These are phyloP conservation scores for Aurifilum marmelostoma DNA, from an alignment of 2,329 filamentous ascomycete species.

Conservation along the genomic window DNA sequence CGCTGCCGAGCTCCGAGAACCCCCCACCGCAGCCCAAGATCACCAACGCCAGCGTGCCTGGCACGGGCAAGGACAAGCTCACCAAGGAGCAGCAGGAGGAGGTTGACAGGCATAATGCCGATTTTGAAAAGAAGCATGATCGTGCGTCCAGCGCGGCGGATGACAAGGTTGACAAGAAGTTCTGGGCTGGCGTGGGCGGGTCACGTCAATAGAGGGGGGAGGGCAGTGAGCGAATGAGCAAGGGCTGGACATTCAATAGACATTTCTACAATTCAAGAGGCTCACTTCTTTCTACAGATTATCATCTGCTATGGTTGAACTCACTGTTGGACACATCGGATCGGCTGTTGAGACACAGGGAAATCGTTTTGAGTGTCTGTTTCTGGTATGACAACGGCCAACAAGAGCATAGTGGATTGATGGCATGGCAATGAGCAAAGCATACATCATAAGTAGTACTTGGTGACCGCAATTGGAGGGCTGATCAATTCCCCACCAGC, in stretches of 20 bases:
- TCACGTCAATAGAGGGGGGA: background rate
- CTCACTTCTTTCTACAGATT: background rate
- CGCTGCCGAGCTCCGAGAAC: constrained; percentile 40
- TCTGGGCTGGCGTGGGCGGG: constrained; percentile 42
- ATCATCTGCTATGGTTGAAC: background rate
- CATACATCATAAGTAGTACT: background rate
- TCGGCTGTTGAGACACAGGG: background rate
- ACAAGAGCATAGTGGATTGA: too few species aligned
- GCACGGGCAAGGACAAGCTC: constrained; percentile 39
- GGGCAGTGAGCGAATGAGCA: constrained; percentile 40
- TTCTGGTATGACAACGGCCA: background rate
- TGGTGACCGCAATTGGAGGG: background rate
- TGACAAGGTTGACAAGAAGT: constrained; percentile 60
- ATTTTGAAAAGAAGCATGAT: constrained; percentile 60
- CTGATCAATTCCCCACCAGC: background rate
- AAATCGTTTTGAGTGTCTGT: background rate
- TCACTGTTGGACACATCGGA: background rate
- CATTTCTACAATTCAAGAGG: background rate
- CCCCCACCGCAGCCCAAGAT: constrained; percentile 55
- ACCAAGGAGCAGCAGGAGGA: constrained; percentile 57
- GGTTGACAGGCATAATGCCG: constrained; percentile 61
- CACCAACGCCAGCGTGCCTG: constrained; percentile 49
- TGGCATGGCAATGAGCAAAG: background rate
- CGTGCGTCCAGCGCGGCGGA: constrained; percentile 43
- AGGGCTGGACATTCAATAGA: too few species aligned